These are phyloP conservation scores for Ulota crispa DNA, from an alignment of 225 moss, liverwort and hornwort genomes.

Conservation along the genomic window DNA sequence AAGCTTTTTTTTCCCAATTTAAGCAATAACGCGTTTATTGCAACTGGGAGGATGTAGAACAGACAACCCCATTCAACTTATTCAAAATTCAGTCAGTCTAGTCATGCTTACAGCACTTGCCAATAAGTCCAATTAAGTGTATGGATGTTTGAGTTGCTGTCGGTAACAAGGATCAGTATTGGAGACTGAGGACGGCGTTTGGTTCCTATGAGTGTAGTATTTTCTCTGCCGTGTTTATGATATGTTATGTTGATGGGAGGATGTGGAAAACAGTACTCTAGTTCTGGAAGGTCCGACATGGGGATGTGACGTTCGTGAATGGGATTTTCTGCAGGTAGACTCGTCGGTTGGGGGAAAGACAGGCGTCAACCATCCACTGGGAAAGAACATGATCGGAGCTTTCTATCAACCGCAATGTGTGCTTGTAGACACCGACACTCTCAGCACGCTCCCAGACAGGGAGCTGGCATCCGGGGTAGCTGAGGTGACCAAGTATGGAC, in stretches of 20 bases:
- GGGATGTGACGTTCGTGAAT: neutral
- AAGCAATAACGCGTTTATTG: too few relatives aligned
- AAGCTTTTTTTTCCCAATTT: too few relatives aligned
- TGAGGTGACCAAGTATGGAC: conserved; percentile 95
- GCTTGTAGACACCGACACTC: conserved; percentile 84
- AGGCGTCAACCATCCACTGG: conserved; percentile 86
- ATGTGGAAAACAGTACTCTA: neutral
- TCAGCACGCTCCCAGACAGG: conserved; percentile 79
- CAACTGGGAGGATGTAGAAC: neutral
- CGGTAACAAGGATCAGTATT: neutral
- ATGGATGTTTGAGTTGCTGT: neutral
- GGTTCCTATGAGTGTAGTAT: neutral
- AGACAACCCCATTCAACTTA: neutral
- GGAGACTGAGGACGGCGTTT: neutral
- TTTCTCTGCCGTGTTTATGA: neutral
- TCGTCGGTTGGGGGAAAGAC: conserved; percentile 99
- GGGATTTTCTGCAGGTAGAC: conserved; percentile 67
- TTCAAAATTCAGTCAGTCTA: neutral
- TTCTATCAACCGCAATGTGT: conserved; percentile 97
- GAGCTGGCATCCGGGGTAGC: conserved; percentile 88
- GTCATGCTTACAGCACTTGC: neutral
- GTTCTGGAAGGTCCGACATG: neutral
- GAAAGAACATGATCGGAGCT: conserved; percentile 99
- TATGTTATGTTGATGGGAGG: neutral
- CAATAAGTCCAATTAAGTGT: neutral